Evolutionary conservation across 306 rosid species (phyloP).

Genomic region (Corylus heterophylla): DNA sequence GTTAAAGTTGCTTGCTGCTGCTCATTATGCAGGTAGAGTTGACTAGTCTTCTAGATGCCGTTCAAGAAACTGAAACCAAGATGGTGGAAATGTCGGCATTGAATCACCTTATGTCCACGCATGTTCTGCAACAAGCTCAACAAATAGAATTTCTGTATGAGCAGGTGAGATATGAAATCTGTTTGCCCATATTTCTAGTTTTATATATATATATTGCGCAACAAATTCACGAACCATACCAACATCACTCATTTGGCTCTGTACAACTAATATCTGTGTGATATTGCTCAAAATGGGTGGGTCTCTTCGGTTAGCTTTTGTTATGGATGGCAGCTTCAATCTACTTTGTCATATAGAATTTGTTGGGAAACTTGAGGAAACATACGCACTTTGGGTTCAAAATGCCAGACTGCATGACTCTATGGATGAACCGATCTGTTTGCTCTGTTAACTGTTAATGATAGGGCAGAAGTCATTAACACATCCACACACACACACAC

Average conservation of each 20-base stretch:
- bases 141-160: slow-evolving; percentile 88
- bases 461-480: background rate
- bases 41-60: slow-evolving; percentile 74
- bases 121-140: slow-evolving; percentile 92
- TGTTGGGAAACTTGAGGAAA: background rate
- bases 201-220: no score
- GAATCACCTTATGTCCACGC: slow-evolving; percentile 93
- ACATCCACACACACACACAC: background rate
- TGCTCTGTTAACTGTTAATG: background rate
- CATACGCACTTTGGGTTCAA: background rate
- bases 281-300: background rate
- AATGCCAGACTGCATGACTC: no score
- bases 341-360: background rate
- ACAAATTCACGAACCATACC: no score
- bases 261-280: background rate
- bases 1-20: slow-evolving; percentile 19
- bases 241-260: background rate
- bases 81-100: slow-evolving; percentile 99
- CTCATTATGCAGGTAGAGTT: slow-evolving; percentile 72
- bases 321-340: background rate
- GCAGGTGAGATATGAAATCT: slow-evolving; percentile 52
- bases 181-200: slow-evolving; percentile 14
- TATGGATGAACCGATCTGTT: background rate
- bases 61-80: slow-evolving; percentile 91
- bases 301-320: background rate